Percentiles rank a stretch among this genome's conserved stretches.
These are phyloP conservation scores for Solanum bukasovii DNA, from an alignment of 257 asterid species.

Conservation along the genomic window DNA sequence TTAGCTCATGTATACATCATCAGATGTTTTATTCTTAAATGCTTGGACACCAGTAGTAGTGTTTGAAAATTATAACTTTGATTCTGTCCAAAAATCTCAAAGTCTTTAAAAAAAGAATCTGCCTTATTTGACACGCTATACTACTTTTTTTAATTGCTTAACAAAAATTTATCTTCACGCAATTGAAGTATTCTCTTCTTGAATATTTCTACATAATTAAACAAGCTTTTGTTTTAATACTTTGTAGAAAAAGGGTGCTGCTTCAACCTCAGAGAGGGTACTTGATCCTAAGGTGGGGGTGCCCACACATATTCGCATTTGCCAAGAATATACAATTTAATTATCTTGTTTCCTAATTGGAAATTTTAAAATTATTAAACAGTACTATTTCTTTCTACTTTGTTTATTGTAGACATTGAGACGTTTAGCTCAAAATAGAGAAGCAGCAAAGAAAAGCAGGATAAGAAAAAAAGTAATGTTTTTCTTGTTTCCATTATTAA, in stretches of 20 bases:
- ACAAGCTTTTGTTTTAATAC: not conserved
- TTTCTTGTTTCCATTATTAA: not conserved
- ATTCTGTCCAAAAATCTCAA: not conserved
- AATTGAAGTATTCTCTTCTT: conserved; percentile 2
- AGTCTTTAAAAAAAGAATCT: not conserved
- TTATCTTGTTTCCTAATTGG: not conserved
- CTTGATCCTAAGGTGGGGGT: conserved; percentile 80
- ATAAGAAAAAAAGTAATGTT: conserved; percentile 65
- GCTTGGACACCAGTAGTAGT: not conserved
- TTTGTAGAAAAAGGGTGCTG: conserved; percentile 76
- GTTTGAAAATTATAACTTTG: not conserved
- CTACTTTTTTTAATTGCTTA: not conserved
- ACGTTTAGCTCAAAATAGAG: conserved; percentile 96
- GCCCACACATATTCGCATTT: conserved; percentile 1
- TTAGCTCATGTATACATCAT: not conserved
- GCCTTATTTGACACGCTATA: not conserved
- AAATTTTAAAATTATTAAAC: not conserved
- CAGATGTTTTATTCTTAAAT: not conserved
- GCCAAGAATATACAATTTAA: not conserved
- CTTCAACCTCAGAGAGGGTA: conserved; percentile 59
- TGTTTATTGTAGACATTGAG: conserved; percentile 61
- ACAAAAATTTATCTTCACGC: not conserved
- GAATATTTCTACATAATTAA: not conserved
- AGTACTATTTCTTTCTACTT: not conserved
- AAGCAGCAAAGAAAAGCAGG: conserved; percentile 98